phyloP scores from a whole-genome alignment of 139 green algal genomes.

The Tetratostichococcus sp. region DNA sequence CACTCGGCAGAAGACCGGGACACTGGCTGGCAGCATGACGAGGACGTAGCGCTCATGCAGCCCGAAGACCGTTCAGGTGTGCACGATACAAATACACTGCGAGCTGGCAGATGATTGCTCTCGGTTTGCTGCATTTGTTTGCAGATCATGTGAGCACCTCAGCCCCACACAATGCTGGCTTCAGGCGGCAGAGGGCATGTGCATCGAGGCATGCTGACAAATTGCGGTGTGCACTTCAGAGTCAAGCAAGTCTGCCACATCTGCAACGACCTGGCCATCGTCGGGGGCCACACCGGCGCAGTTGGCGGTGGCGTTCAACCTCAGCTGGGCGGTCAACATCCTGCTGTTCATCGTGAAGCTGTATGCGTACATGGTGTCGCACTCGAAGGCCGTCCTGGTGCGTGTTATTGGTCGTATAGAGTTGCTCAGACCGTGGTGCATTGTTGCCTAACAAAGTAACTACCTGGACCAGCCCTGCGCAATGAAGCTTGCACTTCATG shows the following conservation, averaged over 20 bases:
- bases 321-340: background rate
- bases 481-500: background rate
- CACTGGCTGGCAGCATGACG: background rate
- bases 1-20: background rate
- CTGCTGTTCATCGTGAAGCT: background rate
- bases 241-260: background rate
- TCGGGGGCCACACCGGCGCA: background rate
- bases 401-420: too few relatives aligned
- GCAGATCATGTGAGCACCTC: too few relatives aligned
- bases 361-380: background rate
- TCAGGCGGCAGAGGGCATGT: too few relatives aligned
- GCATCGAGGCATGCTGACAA: too few relatives aligned
- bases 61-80: background rate
- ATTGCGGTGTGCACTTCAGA: background rate
- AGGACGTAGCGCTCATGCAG: background rate
- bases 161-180: too few relatives aligned
- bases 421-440: too few relatives aligned
- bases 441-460: too few relatives aligned
- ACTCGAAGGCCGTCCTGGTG: slow-evolving; percentile 1
- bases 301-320: background rate
- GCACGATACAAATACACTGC: too few relatives aligned
- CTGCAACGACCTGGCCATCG: background rate
- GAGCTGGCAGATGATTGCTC: too few relatives aligned
- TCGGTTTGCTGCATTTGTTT: too few relatives aligned
- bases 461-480: too few relatives aligned